Conservation (phyloP, 179 eudicot species). For the Corrigiola litoralis region DNA sequence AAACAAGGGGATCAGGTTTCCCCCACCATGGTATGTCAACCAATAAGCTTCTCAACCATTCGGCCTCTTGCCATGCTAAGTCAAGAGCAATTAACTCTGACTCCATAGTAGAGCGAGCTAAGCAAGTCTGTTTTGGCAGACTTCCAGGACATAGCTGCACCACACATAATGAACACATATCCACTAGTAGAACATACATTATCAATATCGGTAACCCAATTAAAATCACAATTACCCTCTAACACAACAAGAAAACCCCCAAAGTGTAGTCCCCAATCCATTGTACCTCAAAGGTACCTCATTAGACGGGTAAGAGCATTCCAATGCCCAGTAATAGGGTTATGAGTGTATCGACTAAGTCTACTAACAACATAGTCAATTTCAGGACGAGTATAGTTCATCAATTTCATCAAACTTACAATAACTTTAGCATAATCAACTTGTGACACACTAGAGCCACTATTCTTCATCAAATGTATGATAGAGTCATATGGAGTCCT, state of each 20-base stretch:
- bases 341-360: neutral
- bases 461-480: neutral
- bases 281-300: neutral
- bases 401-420: neutral
- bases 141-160: neutral
- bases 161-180: neutral
- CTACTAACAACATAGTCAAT: neutral
- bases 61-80: neutral
- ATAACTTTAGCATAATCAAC: neutral
- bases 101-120: constrained; percentile 3
- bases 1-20: neutral
- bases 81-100: neutral
- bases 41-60: neutral
- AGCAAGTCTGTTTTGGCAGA: neutral
- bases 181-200: neutral
- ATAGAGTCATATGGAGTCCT: constrained; percentile 4
- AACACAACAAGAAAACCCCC: neutral
- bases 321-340: neutral
- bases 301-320: neutral
- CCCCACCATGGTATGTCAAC: neutral
- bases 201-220: neutral
- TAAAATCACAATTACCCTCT: neutral
- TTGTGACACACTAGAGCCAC: neutral
- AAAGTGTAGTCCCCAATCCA: neutral
- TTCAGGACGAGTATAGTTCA: constrained; percentile 5